A percentile compares a stretch with the other conserved stretches of the same genome.
phyloP scores from a whole-genome alignment of 192 early-diverging fungal species.

The Jimgerdemannia flammicorona region DNA sequence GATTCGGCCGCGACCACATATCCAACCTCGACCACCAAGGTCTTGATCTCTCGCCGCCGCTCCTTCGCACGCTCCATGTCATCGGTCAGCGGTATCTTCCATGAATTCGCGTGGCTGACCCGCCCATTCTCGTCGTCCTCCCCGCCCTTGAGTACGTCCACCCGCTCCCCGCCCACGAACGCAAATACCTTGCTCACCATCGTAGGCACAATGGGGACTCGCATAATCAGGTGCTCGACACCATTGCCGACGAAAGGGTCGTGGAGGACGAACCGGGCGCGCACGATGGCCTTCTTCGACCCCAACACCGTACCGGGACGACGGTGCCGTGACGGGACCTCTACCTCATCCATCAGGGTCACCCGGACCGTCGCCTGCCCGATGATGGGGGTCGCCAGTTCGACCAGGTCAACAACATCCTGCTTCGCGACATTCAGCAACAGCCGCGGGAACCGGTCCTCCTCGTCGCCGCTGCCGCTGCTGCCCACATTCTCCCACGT shows the following conservation, averaged over 20 bases:
- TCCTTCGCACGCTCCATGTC: neutral
- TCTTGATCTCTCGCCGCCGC: neutral
- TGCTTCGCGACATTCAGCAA: neutral
- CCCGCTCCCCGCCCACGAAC: neutral
- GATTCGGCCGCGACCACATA: neutral
- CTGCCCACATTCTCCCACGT: neutral
- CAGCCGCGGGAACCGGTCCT: neutral
- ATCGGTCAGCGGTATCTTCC: neutral
- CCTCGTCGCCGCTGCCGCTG: neutral
- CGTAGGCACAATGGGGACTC: neutral
- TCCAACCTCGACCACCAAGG: neutral
- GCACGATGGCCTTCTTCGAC: neutral
- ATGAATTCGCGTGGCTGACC: neutral
- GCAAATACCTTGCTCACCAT: neutral
- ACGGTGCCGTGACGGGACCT: neutral
- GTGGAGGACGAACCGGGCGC: neutral
- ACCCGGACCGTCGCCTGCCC: neutral
- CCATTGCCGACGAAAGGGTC: neutral
- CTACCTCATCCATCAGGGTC: neutral
- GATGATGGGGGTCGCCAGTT: neutral
- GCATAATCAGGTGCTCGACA: neutral
- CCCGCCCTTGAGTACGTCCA: neutral
- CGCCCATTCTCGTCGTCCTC: neutral
- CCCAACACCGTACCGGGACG: neutral
- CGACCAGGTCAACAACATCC: neutral